Percentiles rank a stretch among this genome's conserved stretches.
Conservation (phyloP, 2,329 filamentous ascomycete species). For the Colletotrichum sp. region DNA sequence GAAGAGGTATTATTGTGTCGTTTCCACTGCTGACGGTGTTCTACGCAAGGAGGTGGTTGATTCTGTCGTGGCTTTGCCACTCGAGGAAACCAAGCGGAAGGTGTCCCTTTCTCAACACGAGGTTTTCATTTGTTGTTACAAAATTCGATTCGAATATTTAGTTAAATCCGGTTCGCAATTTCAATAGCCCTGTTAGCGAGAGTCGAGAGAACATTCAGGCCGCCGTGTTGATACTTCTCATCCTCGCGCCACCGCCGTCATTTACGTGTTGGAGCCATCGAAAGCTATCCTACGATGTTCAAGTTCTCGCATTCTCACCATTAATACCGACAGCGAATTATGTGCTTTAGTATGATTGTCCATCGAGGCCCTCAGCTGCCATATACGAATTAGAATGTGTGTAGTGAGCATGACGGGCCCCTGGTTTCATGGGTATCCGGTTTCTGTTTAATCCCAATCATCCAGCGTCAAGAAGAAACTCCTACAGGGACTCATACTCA, state of each 20-base stretch:
- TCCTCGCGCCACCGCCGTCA: neutral
- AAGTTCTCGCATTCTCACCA: neutral
- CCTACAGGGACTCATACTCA: neutral
- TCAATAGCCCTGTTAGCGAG: neutral
- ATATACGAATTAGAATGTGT: neutral
- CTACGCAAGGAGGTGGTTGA: neutral
- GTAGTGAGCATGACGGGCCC: neutral
- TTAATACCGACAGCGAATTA: neutral
- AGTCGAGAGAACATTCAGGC: neutral
- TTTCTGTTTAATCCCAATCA: neutral
- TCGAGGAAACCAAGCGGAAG: neutral
- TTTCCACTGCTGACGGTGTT: neutral
- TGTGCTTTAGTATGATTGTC: neutral
- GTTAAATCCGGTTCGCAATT: neutral
- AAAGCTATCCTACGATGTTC: neutral
- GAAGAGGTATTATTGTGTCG: neutral
- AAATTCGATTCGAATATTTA: neutral
- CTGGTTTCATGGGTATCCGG: neutral
- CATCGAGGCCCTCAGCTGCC: neutral
- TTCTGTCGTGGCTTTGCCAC: neutral
- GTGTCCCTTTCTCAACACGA: neutral
- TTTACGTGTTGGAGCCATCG: neutral
- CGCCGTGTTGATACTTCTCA: neutral
- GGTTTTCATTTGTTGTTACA: neutral
- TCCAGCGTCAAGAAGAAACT: neutral